Percentiles rank a stretch among this genome's conserved stretches.
phyloP scores from a whole-genome alignment of 2,329 filamentous ascomycete species.

The Hypoxylon sp. region DNA sequence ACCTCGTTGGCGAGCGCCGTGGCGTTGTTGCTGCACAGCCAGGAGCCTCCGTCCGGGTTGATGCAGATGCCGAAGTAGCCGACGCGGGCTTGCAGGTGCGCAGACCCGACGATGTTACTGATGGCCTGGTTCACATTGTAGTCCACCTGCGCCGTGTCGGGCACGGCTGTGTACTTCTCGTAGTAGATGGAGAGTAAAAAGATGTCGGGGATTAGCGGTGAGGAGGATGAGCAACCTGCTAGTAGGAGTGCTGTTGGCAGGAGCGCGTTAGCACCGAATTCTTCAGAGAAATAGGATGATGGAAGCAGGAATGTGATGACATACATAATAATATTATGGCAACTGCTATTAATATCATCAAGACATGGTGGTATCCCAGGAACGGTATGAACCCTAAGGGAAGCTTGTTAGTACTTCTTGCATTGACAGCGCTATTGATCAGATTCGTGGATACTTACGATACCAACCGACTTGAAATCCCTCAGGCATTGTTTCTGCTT shows the following conservation, averaged over 20 bases:
- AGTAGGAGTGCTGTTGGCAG: constrained; percentile 80
- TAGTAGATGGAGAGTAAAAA: constrained; percentile 99
- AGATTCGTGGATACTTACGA: constrained; percentile 47
- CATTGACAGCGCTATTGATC: background rate
- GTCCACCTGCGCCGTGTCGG: constrained; percentile 89
- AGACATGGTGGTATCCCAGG: constrained; percentile 83
- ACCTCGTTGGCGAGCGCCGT: constrained; percentile 92
- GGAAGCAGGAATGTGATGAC: constrained; percentile 56
- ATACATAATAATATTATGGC: constrained; percentile 95
- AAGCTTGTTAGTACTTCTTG: constrained; percentile 19
- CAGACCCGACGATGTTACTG: constrained; percentile 87
- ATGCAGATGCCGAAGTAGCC: constrained; percentile 99
- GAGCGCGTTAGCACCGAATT: constrained; percentile 19
- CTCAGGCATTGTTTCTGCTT: constrained; percentile 47
- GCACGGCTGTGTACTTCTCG: constrained; percentile 84
- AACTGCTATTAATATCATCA: constrained; percentile 97
- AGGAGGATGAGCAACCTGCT: constrained; percentile 96
- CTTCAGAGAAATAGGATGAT: background rate
- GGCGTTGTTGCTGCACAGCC: constrained; percentile 97
- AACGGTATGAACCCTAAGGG: constrained; percentile 74
- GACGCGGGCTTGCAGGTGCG: constrained; percentile 89
- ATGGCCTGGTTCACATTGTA: constrained; percentile 90
- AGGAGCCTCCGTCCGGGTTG: constrained; percentile 89
- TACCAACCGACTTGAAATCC: constrained; percentile 54
- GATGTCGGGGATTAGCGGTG: constrained; percentile 93